A percentile compares a stretch with the other conserved stretches of the same genome.
These are phyloP conservation scores for Verruconis gallopava DNA, from an alignment of 2,329 filamentous ascomycete species.

Conservation along the genomic window DNA sequence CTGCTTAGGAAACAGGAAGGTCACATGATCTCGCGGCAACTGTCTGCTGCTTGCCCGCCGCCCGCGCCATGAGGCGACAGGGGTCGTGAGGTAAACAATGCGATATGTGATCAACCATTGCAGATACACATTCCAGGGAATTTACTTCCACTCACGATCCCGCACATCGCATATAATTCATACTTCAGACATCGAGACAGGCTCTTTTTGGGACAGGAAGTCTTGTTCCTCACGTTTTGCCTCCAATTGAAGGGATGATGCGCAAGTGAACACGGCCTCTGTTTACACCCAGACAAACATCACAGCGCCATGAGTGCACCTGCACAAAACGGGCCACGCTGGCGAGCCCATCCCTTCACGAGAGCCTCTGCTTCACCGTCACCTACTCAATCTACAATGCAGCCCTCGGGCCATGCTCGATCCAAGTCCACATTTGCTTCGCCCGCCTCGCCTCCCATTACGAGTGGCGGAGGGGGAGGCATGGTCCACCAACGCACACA, in stretches of 20 bases:
- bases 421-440: slow-evolving; percentile 58
- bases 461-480: too few species aligned
- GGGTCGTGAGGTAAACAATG: too few species aligned
- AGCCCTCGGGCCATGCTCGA: slow-evolving; percentile 35
- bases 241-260: slow-evolving; percentile 1
- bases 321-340: slow-evolving; percentile 51
- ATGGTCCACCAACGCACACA: slow-evolving; percentile 53
- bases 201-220: neutral
- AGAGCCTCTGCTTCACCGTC: slow-evolving; percentile 55
- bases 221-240: too few species aligned
- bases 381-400: slow-evolving; percentile 36
- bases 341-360: slow-evolving; percentile 69
- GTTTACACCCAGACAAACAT: slow-evolving; percentile 3
- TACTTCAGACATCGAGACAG: neutral
- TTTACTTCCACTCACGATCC: too few species aligned
- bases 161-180: neutral
- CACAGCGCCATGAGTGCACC: slow-evolving; percentile 37
- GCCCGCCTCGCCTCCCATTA: slow-evolving; percentile 29
- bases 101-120: too few species aligned
- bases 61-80: too few species aligned
- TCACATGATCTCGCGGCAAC: too few species aligned
- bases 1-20: too few species aligned
- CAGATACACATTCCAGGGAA: too few species aligned
- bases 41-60: too few species aligned
- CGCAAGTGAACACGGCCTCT: neutral